Evolutionary conservation across 352 stramenopile genomes (phyloP).

Genomic region (Globisporangium nagaii): DNA sequence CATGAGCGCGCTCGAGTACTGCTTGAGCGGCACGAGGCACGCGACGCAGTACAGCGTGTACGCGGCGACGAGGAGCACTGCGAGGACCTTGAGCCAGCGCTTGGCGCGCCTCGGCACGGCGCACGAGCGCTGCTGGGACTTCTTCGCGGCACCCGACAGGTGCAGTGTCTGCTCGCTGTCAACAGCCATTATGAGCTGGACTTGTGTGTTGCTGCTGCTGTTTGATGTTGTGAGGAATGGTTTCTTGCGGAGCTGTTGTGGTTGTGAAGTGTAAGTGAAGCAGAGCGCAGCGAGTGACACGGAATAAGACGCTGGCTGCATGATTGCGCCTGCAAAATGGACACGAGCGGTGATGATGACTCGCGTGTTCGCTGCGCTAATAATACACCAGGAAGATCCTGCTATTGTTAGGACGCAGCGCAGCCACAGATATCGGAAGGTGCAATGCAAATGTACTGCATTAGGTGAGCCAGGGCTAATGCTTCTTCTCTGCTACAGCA

Average conservation of each 20-base stretch:
- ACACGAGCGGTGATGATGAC: background rate
- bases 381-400: too few relatives aligned
- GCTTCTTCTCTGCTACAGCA: too few relatives aligned
- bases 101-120: slow-evolving; percentile 6
- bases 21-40: slow-evolving; percentile 38
- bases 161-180: background rate
- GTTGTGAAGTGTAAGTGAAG: background rate
- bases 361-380: too few relatives aligned
- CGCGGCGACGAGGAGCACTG: slow-evolving; percentile 9
- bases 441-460: too few relatives aligned
- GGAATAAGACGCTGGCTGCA: background rate
- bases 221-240: too few relatives aligned
- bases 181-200: background rate
- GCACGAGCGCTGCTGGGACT: background rate
- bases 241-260: background rate
- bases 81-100: slow-evolving; percentile 22
- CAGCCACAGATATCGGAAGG: too few relatives aligned
- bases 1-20: slow-evolving; percentile 21
- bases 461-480: too few relatives aligned
- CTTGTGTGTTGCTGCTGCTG: too few relatives aligned
- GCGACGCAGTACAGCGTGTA: slow-evolving; percentile 16
- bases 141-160: background rate
- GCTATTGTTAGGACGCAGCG: too few relatives aligned
- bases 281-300: background rate
- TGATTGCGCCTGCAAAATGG: background rate